Conservation (phyloP, 352 stramenopile species). For the Bremia lactucae region DNA sequence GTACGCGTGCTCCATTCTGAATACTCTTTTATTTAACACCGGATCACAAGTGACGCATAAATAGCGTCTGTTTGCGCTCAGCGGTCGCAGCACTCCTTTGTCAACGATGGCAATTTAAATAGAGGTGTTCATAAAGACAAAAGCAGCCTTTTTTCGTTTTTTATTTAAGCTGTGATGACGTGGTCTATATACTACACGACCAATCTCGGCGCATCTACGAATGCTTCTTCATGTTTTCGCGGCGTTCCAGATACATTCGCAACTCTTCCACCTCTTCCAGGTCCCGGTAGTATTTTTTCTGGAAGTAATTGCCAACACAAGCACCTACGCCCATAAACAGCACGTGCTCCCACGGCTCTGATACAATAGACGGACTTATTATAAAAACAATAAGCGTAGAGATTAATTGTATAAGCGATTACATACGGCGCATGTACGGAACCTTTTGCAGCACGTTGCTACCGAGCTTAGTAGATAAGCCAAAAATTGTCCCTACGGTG, state of each 20-base stretch:
- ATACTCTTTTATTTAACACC: conserved; percentile 1
- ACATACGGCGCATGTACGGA: conserved; percentile 76
- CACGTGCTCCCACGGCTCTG: conserved; percentile 78
- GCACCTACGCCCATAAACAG: conserved; percentile 60
- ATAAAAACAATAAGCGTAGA: not conserved
- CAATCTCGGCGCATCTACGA: conserved; percentile 17
- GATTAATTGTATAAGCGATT: not conserved
- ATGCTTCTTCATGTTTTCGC: conserved; percentile 42
- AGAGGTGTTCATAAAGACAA: conserved; percentile 11
- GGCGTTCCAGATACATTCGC: conserved; percentile 59
- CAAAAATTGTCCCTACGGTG: conserved; percentile 54
- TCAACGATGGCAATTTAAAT: no score
- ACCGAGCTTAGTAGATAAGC: conserved; percentile 72
- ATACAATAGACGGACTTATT: conserved; percentile 1
- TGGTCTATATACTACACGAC: no score
- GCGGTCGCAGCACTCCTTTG: not conserved
- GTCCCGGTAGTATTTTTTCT: conserved; percentile 72
- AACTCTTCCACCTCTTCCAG: conserved; percentile 68
- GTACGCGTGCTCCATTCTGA: conserved; percentile 82
- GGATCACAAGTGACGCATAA: conserved; percentile 14
- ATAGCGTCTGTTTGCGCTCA: conserved; percentile 23
- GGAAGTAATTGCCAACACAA: conserved; percentile 40
- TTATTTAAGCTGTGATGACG: conserved; percentile 18
- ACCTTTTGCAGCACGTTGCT: conserved; percentile 80
- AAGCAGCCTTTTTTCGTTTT: conserved; percentile 20